Conservation (phyloP, 306 rosid species). For the Cucurbita maxima region DNA sequence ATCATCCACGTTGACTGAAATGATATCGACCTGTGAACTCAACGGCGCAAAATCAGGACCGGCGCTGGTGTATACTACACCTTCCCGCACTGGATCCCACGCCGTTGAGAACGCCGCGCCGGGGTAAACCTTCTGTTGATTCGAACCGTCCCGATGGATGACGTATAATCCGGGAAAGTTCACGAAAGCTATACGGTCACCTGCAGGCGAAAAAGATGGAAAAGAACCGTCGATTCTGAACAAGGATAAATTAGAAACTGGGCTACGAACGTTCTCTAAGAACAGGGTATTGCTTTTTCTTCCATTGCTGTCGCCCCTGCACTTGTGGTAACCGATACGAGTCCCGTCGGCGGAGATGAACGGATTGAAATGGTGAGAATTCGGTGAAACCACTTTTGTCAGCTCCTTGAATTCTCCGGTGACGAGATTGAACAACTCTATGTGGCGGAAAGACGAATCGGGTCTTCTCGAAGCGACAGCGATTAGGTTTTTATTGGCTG, state of each 20-base stretch:
- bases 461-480: constrained; percentile 75
- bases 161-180: constrained; percentile 52
- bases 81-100: constrained; percentile 59
- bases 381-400: constrained; percentile 46
- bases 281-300: constrained; percentile 14
- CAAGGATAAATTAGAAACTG: constrained; percentile 34
- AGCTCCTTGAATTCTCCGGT: constrained; percentile 47
- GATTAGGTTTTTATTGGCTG: constrained; percentile 52
- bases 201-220: constrained; percentile 57
- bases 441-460: constrained; percentile 46
- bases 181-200: constrained; percentile 45
- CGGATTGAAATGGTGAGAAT: constrained; percentile 66
- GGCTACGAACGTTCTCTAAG: constrained; percentile 45
- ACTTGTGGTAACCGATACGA: constrained; percentile 69
- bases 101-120: constrained; percentile 42
- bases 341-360: constrained; percentile 52
- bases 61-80: constrained; percentile 41
- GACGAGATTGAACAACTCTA: constrained; percentile 44
- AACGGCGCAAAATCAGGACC: constrained; percentile 55
- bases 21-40: constrained; percentile 42
- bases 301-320: constrained; percentile 37
- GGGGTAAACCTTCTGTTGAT: constrained; percentile 27
- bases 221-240: constrained; percentile 56
- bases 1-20: constrained; percentile 39
- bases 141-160: constrained; percentile 55